Conservation (phyloP, 768 basidiomycete genomes). For the Trametes gibbosa region DNA sequence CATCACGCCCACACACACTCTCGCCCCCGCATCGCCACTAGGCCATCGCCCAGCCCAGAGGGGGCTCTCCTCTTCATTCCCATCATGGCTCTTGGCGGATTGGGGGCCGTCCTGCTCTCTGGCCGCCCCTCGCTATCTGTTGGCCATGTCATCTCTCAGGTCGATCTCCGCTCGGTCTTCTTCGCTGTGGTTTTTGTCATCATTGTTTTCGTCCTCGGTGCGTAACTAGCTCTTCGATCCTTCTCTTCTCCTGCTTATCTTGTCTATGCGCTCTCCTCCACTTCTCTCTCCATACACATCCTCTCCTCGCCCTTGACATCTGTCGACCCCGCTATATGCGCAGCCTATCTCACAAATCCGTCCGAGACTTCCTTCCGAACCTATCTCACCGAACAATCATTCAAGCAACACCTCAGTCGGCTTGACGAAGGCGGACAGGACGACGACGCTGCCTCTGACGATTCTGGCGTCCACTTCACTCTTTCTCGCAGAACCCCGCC, state of each 20-base stretch:
- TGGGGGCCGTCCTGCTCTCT: slow-evolving; percentile 59
- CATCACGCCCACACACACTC: slow-evolving; percentile 21
- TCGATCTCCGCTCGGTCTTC: slow-evolving; percentile 70
- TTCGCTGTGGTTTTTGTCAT: slow-evolving; percentile 66
- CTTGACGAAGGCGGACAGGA: slow-evolving; percentile 70
- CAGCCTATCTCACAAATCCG: slow-evolving; percentile 95
- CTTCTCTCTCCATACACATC: neutral
- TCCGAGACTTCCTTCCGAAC: slow-evolving; percentile 90
- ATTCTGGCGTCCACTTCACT: slow-evolving; percentile 28
- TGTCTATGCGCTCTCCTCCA: neutral
- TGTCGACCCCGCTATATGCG: slow-evolving; percentile 11
- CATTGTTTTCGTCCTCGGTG: slow-evolving; percentile 71
- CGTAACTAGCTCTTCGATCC: slow-evolving; percentile 27
- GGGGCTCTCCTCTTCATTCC: slow-evolving; percentile 55
- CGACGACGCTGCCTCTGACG: slow-evolving; percentile 35
- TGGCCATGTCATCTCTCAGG: slow-evolving; percentile 44
- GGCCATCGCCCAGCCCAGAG: slow-evolving; percentile 27
- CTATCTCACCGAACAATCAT: slow-evolving; percentile 96
- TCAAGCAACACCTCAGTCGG: slow-evolving; percentile 88
- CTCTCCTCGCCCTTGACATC: neutral
- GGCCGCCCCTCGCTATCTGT: slow-evolving; percentile 45
- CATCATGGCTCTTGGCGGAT: slow-evolving; percentile 61
- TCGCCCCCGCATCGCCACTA: slow-evolving; percentile 25
- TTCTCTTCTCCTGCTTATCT: slow-evolving; percentile 5
- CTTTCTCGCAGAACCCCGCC: slow-evolving; percentile 21